Base-by-base conservation (phyloP, 2,329 filamentous ascomycete species). In the Penicillium sp. region DNA sequence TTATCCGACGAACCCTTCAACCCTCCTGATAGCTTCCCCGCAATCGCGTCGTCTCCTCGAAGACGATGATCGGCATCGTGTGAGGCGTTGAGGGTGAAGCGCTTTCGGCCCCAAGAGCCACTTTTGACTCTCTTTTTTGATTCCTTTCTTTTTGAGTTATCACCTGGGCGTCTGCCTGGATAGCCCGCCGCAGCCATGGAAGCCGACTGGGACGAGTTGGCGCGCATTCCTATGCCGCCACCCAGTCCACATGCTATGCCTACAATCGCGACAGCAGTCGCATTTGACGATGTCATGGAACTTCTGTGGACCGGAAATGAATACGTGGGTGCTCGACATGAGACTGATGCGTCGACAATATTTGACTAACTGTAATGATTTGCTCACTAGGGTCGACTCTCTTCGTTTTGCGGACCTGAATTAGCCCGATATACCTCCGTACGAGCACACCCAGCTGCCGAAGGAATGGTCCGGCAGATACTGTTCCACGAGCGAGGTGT, bases 231-330 rank as follows among this genome's bases (percentile, higher is more conserved):
- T 72, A 85, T 95, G 75, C 90, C 91, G 73, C 87, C 90, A 67
- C 87, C 89, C 67, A 87, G 85, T 70, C 81, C 86, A 67, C 87
- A 89, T 77, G 83, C 83, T 62, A 79, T 89, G 67, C 83, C 87
- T 39, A 89, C 89, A 19, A 85, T 86, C 53, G 86, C 91, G 63
- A 88, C 89, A 40, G 88, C 91, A 2, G 84, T 97, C 73, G 88
- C 89, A 44, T 99, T 99, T 75, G 94, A 99, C 73, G 89, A 88
- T 53, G 82, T 83, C 34, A 89, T 96, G 72, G 94, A 99, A 73
- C 82, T 99, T 31, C 77, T 99, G 49, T 99, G 95, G 94, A 86
- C 87, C 3, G 95, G 92, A 43, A 96, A 94, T 73, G 90, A 94
- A 77, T 91, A 87, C 81, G 91, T 94, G 80, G 79, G 84, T 75